phyloP scores from a whole-genome alignment of 2,329 filamentous ascomycete genomes.

The Diaporthe ampelina region DNA sequence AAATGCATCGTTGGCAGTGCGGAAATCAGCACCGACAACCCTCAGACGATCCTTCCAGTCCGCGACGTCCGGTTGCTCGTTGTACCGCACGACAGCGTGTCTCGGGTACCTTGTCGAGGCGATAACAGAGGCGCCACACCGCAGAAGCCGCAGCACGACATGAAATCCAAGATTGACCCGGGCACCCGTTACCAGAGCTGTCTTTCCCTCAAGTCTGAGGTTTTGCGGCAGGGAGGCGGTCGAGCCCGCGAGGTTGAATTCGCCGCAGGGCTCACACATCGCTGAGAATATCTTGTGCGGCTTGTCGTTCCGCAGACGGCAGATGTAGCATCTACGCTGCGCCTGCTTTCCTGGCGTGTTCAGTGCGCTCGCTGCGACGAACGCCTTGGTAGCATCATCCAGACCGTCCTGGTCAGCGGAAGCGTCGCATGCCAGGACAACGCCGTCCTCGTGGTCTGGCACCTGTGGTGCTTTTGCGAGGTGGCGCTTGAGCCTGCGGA shows the following conservation, averaged over 20 bases:
- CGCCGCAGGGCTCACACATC: slow-evolving; percentile 14
- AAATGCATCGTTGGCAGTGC: slow-evolving; percentile 18
- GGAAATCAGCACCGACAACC: slow-evolving; percentile 14
- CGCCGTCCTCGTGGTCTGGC: slow-evolving; percentile 4
- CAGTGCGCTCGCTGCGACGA: background rate
- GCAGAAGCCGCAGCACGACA: background rate
- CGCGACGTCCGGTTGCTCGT: background rate
- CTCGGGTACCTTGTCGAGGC: slow-evolving; percentile 8
- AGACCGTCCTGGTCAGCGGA: background rate
- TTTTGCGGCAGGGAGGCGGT: slow-evolving; percentile 10
- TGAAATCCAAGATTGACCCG: slow-evolving; percentile 16
- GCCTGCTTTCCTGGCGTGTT: background rate
- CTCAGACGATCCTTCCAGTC: background rate
- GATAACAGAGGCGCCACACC: slow-evolving; percentile 18
- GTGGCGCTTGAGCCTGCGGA: background rate
- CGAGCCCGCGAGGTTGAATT: slow-evolving; percentile 28
- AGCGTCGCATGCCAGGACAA: slow-evolving; percentile 1
- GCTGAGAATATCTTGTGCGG: slow-evolving; percentile 7
- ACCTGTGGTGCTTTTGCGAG: slow-evolving; percentile 5
- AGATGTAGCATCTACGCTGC: slow-evolving; percentile 1
- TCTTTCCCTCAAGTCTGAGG: slow-evolving; percentile 15
- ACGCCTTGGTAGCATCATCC: background rate
- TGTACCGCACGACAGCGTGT: background rate
- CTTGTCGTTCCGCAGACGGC: background rate
- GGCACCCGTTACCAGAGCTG: slow-evolving; percentile 5